Percentiles rank a stretch among this genome's conserved stretches.
Conservation (phyloP, 116 monocot species). For the Papilionanthe hybrid region DNA sequence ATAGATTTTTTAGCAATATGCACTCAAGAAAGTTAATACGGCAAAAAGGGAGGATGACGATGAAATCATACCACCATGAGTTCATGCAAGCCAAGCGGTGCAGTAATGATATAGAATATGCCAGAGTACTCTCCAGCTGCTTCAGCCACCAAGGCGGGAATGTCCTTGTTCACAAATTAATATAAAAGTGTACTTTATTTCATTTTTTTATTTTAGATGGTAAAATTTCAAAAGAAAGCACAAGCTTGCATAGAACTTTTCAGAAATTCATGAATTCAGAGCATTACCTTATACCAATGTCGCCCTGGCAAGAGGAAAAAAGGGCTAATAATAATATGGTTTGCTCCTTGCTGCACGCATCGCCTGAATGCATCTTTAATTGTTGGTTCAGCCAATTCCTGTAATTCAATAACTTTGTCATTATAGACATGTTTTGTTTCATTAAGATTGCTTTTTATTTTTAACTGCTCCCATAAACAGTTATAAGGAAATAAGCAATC, state of each 20-base stretch:
- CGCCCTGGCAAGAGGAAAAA: constrained; percentile 89
- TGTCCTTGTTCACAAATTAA: constrained; percentile 47
- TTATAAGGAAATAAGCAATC: background rate
- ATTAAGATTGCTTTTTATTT: background rate
- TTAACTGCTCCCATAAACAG: background rate
- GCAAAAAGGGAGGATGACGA: background rate
- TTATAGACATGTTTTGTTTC: background rate
- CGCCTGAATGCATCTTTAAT: constrained; percentile 73
- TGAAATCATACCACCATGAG: constrained; percentile 68
- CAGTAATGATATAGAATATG: constrained; percentile 74
- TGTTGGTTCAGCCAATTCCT: constrained; percentile 88
- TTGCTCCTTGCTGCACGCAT: constrained; percentile 73
- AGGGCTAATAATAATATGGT: constrained; percentile 75
- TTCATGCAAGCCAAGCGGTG: constrained; percentile 90
- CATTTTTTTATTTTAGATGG: background rate
- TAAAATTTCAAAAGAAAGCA: background rate
- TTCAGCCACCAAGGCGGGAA: constrained; percentile 74
- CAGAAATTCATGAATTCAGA: background rate
- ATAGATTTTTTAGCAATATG: background rate
- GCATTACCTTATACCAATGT: constrained; percentile 68
- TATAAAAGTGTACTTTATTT: background rate
- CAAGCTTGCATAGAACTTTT: background rate
- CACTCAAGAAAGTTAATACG: background rate
- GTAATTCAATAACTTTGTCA: background rate
- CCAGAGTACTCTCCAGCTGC: constrained; percentile 67